Evolutionary conservation across 345 rosid species (phyloP).

Genomic region (Lepidium africanum): DNA sequence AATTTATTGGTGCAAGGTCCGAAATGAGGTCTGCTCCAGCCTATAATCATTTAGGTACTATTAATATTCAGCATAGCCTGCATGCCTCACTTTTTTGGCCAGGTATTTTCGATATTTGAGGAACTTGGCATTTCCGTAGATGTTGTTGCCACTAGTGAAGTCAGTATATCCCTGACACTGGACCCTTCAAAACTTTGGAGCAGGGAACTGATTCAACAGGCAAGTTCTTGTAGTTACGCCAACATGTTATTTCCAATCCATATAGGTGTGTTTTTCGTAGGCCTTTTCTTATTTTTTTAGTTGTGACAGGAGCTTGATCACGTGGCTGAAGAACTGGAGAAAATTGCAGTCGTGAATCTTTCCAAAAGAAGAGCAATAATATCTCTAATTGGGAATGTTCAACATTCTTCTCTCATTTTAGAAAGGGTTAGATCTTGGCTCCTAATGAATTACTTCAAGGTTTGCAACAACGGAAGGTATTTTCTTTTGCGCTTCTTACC

Average conservation of each 20-base stretch:
- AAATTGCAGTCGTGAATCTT: constrained; percentile 86
- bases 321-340: constrained; percentile 95
- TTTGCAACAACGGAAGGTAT: background rate
- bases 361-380: constrained; percentile 84
- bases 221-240: constrained; percentile 31
- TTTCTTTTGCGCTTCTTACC: constrained; percentile 10
- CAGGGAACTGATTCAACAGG: constrained; percentile 98
- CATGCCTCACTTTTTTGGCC: constrained; percentile 1
- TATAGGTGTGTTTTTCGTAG: background rate
- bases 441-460: background rate
- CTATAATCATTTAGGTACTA: background rate
- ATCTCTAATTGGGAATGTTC: constrained; percentile 91
- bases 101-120: constrained; percentile 97
- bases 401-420: constrained; percentile 80
- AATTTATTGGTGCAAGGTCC: background rate
- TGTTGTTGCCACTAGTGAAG: constrained; percentile 99
- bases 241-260: background rate
- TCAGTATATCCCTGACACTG: constrained; percentile 90
- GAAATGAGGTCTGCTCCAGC: background rate
- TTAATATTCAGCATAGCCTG: background rate
- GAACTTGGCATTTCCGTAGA: constrained; percentile 96
- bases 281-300: background rate
- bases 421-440: constrained; percentile 61
- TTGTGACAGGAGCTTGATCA: constrained; percentile 89
- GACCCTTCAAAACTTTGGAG: constrained; percentile 99